Base-by-base conservation (phyloP, 108 stramenopile species). In the Skeletonema grethae region DNA sequence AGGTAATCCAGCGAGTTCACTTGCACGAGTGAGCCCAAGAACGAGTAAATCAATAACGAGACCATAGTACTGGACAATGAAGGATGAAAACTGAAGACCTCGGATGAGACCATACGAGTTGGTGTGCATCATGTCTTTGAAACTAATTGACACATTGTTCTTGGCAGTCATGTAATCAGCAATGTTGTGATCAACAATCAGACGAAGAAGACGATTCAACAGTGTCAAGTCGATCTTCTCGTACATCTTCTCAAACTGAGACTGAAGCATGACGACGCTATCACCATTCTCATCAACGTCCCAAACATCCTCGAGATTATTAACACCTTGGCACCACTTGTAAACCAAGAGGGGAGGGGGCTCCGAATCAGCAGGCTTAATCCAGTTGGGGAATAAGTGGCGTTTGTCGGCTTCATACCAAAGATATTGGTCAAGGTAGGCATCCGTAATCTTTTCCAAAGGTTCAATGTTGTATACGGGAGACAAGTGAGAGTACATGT, bases 321-420 rank as follows among this genome's bases (percentile, higher is more conserved):
- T 99, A 55, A 98, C 85, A 18, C 98, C 99, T 72, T 97, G 96
- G 83, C 97, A 98, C 99, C 99, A 98, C 81, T 98, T 98, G 88
- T 98, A 98, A n/a, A 96, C 97, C 46, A 99, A 87, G 16, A 99
- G 86, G 39, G 99, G 99, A 41, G 99, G 97, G 46, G 99, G 99
- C 86, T 99, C 99, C 32, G 97, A 95, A 75, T 99, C 99, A 29
- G 98, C 90, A 32, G 99, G 99, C 83, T 96, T 97, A 65, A 98
- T 86, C 97, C 97, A 98, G 75, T 87, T 95, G 20, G 97, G 97
- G 70, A 99, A 97, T 57, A 97, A 74, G 61, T 96, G 93, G 5
- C 99, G 93, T 85, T 99, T 99, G 84, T 98, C 97, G 5, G 96
- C 96, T 77, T 99, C 99, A 80, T 98, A 99, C 99, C 99, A 99